phyloP scores from a whole-genome alignment of 768 basidiomycete genomes.

The Rhizopogon roseolus region DNA sequence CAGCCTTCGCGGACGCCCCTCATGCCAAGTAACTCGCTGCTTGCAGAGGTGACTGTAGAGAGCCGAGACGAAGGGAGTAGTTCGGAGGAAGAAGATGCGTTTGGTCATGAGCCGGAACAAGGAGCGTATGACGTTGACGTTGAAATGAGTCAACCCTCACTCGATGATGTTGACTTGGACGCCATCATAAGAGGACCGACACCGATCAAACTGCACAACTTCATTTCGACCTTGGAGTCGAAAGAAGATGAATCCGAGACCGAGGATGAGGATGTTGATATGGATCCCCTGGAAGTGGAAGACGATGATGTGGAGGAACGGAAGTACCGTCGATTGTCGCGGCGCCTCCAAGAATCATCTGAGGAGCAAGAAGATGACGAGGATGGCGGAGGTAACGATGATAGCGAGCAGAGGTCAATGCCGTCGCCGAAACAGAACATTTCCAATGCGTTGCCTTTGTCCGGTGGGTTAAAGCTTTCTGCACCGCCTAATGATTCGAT shows the following conservation, averaged over 20 bases:
- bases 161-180: slow-evolving; percentile 28
- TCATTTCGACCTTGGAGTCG: slow-evolving; percentile 26
- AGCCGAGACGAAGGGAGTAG: slow-evolving; percentile 36
- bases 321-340: slow-evolving; percentile 27
- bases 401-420: background rate
- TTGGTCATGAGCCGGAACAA: slow-evolving; percentile 13
- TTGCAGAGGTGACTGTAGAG: slow-evolving; percentile 33
- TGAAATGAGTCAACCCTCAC: background rate
- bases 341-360: slow-evolving; percentile 25
- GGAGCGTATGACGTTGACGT: slow-evolving; percentile 6
- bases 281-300: slow-evolving; percentile 33
- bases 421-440: background rate
- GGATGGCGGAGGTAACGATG: slow-evolving; percentile 10
- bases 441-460: background rate
- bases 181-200: slow-evolving; percentile 38
- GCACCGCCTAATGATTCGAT: background rate
- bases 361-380: slow-evolving; percentile 31
- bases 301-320: slow-evolving; percentile 30
- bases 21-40: slow-evolving; percentile 26
- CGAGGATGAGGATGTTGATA: slow-evolving; percentile 36
- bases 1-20: slow-evolving; percentile 10
- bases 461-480: too few relatives aligned
- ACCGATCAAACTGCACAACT: slow-evolving; percentile 14
- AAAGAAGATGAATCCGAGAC: slow-evolving; percentile 27
- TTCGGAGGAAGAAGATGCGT: slow-evolving; percentile 28